Base-by-base conservation (phyloP, 2,329 filamentous ascomycete genomes). In the Nakataea oryzae region DNA sequence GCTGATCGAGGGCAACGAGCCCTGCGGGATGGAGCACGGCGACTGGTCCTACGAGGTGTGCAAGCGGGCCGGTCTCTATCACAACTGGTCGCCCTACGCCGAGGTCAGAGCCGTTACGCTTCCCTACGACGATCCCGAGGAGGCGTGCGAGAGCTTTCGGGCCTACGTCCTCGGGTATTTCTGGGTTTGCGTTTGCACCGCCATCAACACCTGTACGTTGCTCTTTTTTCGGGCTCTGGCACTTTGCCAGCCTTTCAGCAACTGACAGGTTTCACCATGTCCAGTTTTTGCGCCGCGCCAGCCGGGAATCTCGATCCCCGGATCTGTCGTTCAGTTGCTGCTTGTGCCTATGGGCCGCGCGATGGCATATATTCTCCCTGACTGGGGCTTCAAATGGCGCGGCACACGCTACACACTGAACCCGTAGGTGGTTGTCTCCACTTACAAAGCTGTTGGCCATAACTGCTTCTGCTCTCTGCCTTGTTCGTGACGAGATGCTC, bases 271-370 rank as follows among this genome's bases (percentile, higher is more conserved):
- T 77, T 77, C 55, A 76, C 76, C 65, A 77, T 75, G 65, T 73
- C 70, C 30, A 66, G 75, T 2, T 76, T 76, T 57, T 71, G 71
- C 1, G 71, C 70, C 5, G 11, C 41, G 58, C 17, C 58, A 60
- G n/a, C 58, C 58, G 5, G 58, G 58, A 11, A 68, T 74, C 60
- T 71, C 67, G 21, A 65, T 74, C 2, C 72, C 70, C 0, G 71
- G 73, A 61, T 73, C 71, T 2, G 72, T 71, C 0, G 72, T 74
- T 17, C 78, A 80, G 62, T 71, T 80, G 50, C 63, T 79, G 6
- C 74, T 78, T 0, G 79, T 76, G 61, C 78, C 77, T 0, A 62
- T 79, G 2, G 78, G 78, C 3, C 74, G 72, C 70, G 68, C 74
- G 64, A 68, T 67, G 78, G 66, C 76, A 68, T 65, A 67, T 50